These are phyloP conservation scores for Pezicula radicicola DNA, from an alignment of 2,329 filamentous ascomycete genomes.

Conservation along the genomic window DNA sequence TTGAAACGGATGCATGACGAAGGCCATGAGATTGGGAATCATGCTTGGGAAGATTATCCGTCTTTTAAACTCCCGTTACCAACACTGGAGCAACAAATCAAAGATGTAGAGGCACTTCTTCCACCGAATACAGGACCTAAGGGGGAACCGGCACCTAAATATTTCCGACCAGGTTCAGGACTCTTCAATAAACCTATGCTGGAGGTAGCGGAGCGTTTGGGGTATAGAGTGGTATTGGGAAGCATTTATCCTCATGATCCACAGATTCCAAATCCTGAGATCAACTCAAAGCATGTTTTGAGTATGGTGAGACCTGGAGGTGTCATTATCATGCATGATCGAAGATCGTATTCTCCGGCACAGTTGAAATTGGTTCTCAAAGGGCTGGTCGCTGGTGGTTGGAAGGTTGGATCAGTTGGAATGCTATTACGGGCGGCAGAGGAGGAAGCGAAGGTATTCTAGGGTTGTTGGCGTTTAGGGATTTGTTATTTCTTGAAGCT, in stretches of 20 bases:
- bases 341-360: slow-evolving; percentile 76
- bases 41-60: slow-evolving; percentile 85
- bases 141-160: slow-evolving; percentile 40
- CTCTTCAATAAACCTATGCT: slow-evolving; percentile 76
- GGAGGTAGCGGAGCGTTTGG: slow-evolving; percentile 52
- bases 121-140: slow-evolving; percentile 43
- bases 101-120: slow-evolving; percentile 53
- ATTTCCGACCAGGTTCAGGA: slow-evolving; percentile 81
- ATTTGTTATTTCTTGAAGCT: not conserved
- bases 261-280: slow-evolving; percentile 65
- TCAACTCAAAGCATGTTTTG: slow-evolving; percentile 77
- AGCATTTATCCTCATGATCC: slow-evolving; percentile 88
- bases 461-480: not conserved
- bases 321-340: slow-evolving; percentile 84
- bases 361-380: slow-evolving; percentile 75
- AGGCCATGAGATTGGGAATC: slow-evolving; percentile 77
- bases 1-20: slow-evolving; percentile 55
- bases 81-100: slow-evolving; percentile 61
- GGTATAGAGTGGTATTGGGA: slow-evolving; percentile 74
- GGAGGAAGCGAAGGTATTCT: not conserved
- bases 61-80: slow-evolving; percentile 57
- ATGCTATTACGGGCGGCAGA: slow-evolving; percentile 49
- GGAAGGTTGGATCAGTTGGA: slow-evolving; percentile 68
- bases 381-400: slow-evolving; percentile 67
- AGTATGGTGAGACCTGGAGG: slow-evolving; percentile 75